A percentile compares a stretch with the other conserved stretches of the same genome.
phyloP scores from a whole-genome alignment of 169 alveolate genomes.

The Cyclospora cayetanensis region DNA sequence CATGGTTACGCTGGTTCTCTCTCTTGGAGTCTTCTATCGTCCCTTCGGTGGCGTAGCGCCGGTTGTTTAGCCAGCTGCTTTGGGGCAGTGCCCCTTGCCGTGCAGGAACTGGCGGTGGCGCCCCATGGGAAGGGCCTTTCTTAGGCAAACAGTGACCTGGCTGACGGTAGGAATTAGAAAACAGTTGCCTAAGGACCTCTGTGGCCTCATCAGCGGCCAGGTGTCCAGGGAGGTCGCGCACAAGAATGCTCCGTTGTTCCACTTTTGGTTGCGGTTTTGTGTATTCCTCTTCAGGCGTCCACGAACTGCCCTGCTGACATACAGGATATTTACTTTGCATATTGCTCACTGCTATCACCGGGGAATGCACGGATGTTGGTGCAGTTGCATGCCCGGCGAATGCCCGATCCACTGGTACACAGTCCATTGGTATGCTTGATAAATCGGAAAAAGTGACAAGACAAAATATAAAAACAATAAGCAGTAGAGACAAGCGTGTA shows the following conservation, averaged over 20 bases:
- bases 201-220: conserved; percentile 25
- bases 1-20: not conserved
- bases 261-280: not conserved
- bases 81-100: conserved; percentile 4
- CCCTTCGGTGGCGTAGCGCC: not conserved
- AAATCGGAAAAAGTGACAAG: no score
- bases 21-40: not conserved
- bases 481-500: no score
- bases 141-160: not conserved
- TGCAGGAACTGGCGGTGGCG: not conserved
- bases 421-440: no score
- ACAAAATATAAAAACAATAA: no score
- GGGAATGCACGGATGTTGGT: no score
- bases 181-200: conserved; percentile 45
- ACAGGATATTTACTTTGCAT: no score
- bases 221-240: conserved; percentile 13
- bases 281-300: not conserved
- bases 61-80: conserved; percentile 14
- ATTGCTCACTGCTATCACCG: no score
- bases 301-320: not conserved
- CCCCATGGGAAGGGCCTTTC: not conserved
- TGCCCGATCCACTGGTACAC: no score
- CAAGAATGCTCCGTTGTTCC: conserved; percentile 33
- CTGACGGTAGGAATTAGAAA: not conserved
- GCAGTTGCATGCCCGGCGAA: no score